Evolutionary conservation across 257 asterid genomes (phyloP).

Genomic region (Fraxinus quadrangulata): DNA sequence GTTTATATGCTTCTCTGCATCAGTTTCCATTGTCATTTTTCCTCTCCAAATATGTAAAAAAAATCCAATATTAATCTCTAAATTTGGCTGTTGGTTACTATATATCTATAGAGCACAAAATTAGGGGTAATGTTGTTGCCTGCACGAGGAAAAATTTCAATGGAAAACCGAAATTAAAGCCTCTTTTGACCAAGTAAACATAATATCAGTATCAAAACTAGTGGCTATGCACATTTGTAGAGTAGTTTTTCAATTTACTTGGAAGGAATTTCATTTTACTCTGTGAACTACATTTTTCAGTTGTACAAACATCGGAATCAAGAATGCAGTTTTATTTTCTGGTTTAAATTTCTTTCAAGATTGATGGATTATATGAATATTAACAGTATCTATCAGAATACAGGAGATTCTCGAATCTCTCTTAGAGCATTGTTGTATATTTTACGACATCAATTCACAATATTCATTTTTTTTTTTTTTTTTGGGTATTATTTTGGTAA

Average conservation of each 20-base stretch:
- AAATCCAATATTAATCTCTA: not conserved
- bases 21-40: constrained; percentile 46
- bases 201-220: constrained; percentile 19
- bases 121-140: not conserved
- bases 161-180: constrained; percentile 27
- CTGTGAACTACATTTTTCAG: not conserved
- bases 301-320: not conserved
- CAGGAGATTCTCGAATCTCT: not conserved
- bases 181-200: constrained; percentile 41
- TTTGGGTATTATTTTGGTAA: not conserved
- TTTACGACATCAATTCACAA: not conserved
- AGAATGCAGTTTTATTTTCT: not conserved
- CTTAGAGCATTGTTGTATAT: not conserved
- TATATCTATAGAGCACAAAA: constrained; percentile 22
- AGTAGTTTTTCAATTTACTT: not conserved
- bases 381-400: not conserved
- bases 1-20: constrained; percentile 27
- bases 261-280: constrained; percentile 4
- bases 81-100: constrained; percentile 2
- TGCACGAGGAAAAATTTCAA: constrained; percentile 1
- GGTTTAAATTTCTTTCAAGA: not conserved
- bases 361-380: not conserved
- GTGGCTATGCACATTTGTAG: constrained; percentile 27
- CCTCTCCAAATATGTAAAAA: constrained; percentile 3
- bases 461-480: too few relatives aligned